Evolutionary conservation across 371 early-diverging fungal genomes (phyloP).

Genomic region (Nematocida ausubeli): DNA sequence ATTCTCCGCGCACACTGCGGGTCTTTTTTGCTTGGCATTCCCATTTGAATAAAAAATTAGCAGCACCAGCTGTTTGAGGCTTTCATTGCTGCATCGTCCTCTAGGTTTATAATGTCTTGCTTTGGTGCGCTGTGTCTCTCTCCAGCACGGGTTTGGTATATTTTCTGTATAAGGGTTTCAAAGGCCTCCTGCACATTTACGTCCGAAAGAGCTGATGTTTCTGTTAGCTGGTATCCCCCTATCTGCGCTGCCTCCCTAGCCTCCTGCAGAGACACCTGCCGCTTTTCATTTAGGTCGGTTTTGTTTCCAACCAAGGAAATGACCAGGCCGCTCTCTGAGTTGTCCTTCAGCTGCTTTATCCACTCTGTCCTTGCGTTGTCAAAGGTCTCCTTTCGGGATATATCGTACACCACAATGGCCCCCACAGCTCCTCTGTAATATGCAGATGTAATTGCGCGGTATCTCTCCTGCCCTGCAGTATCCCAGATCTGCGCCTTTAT

Average conservation of each 20-base stretch:
- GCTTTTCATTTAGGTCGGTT: conserved; percentile 85
- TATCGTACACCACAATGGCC: conserved; percentile 94
- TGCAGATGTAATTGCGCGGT: conserved; percentile 69
- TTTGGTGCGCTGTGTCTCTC: neutral
- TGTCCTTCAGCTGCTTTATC: conserved; percentile 93
- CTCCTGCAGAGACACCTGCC: conserved; percentile 88
- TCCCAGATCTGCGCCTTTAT: conserved; percentile 99
- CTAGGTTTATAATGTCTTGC: conserved; percentile 15
- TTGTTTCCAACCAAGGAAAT: conserved; percentile 99
- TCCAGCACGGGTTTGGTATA: conserved; percentile 64
- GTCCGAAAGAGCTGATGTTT: conserved; percentile 81
- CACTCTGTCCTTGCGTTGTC: conserved; percentile 83
- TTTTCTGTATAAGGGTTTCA: conserved; percentile 78
- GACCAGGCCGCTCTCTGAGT: conserved; percentile 90
- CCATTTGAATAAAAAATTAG: conserved; percentile 24
- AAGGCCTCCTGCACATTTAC: conserved; percentile 84
- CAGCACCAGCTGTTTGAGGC: conserved; percentile 39
- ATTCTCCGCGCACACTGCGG: neutral
- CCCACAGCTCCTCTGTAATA: conserved; percentile 99
- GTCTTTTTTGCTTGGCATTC: neutral
- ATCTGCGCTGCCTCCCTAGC: conserved; percentile 83
- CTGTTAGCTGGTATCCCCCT: conserved; percentile 76
- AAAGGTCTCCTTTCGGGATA: conserved; percentile 85
- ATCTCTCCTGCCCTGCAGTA: conserved; percentile 72
- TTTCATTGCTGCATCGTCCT: conserved; percentile 27